These are phyloP conservation scores for Agaricus blazei DNA, from an alignment of 768 basidiomycete species.

Conservation along the genomic window DNA sequence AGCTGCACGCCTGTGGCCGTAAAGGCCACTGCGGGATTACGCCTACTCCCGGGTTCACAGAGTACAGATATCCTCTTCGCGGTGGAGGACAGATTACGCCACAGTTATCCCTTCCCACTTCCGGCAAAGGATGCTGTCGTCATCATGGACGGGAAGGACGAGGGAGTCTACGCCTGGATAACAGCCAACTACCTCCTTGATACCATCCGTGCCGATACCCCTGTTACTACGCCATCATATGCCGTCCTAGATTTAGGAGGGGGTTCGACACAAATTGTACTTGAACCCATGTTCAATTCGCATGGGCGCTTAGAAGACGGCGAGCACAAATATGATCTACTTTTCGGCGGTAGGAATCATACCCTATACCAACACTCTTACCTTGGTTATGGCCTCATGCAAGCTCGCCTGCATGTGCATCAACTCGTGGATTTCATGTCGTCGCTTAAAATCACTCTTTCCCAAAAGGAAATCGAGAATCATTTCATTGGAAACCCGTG, in stretches of 20 bases:
- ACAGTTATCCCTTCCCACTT: constrained; percentile 62
- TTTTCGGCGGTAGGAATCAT: constrained; percentile 65
- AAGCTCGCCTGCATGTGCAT: constrained; percentile 79
- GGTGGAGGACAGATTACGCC: constrained; percentile 55
- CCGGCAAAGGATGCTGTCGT: constrained; percentile 57
- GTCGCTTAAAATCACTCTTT: constrained; percentile 28
- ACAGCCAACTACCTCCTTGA: constrained; percentile 91
- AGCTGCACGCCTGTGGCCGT: constrained; percentile 85
- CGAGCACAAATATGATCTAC: constrained; percentile 87
- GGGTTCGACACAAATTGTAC: constrained; percentile 96
- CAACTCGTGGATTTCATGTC: constrained; percentile 86
- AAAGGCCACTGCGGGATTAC: constrained; percentile 86
- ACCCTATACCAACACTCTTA: constrained; percentile 97
- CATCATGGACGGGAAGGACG: constrained; percentile 94
- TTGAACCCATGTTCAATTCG: constrained; percentile 65
- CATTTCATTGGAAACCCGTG: constrained; percentile 70
- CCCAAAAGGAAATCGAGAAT: constrained; percentile 8
- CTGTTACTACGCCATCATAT: constrained; percentile 45
- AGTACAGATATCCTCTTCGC: constrained; percentile 70
- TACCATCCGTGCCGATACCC: constrained; percentile 56
- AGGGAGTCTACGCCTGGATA: constrained; percentile 99
- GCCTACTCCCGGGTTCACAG: constrained; percentile 60
- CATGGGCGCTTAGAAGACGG: constrained; percentile 56
- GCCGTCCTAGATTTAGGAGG: constrained; percentile 97
- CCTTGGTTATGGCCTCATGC: constrained; percentile 94